Evolutionary conservation across 2,329 filamentous ascomycete genomes (phyloP).

Genomic region (Beauveria sp.): DNA sequence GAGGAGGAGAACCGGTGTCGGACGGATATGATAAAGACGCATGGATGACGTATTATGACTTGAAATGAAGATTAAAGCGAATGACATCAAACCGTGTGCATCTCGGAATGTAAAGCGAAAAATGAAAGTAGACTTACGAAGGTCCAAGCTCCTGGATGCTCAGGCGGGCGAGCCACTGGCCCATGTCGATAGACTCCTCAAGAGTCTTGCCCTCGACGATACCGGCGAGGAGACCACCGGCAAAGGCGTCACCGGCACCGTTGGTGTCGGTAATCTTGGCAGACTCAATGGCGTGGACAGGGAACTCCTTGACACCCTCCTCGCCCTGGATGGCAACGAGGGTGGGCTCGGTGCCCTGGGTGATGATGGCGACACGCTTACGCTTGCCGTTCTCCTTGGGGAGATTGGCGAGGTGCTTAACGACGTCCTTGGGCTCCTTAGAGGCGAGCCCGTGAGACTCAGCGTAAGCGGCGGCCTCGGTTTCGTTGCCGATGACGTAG

Average conservation of each 20-base stretch:
- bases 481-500: constrained; percentile 95
- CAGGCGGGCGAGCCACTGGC: constrained; percentile 90
- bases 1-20: neutral
- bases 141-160: constrained; percentile 94
- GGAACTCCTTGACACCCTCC: constrained; percentile 65
- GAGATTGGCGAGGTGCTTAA: constrained; percentile 74
- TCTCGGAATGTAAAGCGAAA: constrained; percentile 3
- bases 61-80: constrained; percentile 8
- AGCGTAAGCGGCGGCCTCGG: constrained; percentile 82
- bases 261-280: constrained; percentile 90
- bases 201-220: constrained; percentile 78
- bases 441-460: constrained; percentile 68
- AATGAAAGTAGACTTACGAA: constrained; percentile 60
- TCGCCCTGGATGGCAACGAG: constrained; percentile 70
- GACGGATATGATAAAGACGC: neutral
- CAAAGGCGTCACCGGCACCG: constrained; percentile 93
- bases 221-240: constrained; percentile 86
- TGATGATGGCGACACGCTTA: constrained; percentile 82
- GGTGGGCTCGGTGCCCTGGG: constrained; percentile 88
- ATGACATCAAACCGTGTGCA: neutral
- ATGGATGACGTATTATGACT: constrained; percentile 7
- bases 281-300: constrained; percentile 70
- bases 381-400: constrained; percentile 87
- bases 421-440: constrained; percentile 76
- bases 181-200: constrained; percentile 75